A percentile compares a stretch with the other conserved stretches of the same genome.
Conservation (phyloP, 1,139 yeast genomes). For the Petasospora rhodanensis region DNA sequence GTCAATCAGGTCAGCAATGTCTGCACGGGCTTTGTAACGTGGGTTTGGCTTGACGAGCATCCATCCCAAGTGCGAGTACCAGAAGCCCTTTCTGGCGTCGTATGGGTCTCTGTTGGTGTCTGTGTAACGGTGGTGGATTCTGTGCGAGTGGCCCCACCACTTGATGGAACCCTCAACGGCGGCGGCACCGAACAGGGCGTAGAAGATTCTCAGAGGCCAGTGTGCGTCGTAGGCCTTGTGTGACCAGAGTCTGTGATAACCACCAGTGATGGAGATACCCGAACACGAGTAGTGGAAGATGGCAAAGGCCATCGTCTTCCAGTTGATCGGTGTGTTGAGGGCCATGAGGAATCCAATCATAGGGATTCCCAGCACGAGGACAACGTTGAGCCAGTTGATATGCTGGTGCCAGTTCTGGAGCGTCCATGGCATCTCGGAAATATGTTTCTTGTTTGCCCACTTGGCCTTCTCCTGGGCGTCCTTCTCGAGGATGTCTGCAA, state of each 20-base stretch:
- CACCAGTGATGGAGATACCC: slow-evolving; percentile 92
- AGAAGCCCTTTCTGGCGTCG: slow-evolving; percentile 92
- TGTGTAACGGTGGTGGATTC: slow-evolving; percentile 96
- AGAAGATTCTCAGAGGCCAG: slow-evolving; percentile 63
- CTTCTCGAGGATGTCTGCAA: slow-evolving; percentile 46
- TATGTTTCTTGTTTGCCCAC: slow-evolving; percentile 53
- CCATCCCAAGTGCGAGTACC: slow-evolving; percentile 98
- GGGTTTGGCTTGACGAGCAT: slow-evolving; percentile 93
- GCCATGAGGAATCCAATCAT: slow-evolving; percentile 53
- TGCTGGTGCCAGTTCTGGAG: slow-evolving; percentile 76
- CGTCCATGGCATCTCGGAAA: slow-evolving; percentile 94
- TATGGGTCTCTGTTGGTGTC: slow-evolving; percentile 97
- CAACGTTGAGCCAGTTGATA: slow-evolving; percentile 87
- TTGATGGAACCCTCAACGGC: slow-evolving; percentile 95
- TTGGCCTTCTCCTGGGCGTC: slow-evolving; percentile 50
- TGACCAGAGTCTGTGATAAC: slow-evolving; percentile 82
- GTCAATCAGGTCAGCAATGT: slow-evolving; percentile 82
- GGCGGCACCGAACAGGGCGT: slow-evolving; percentile 87
- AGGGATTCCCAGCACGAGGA: slow-evolving; percentile 71
- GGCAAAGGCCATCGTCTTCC: slow-evolving; percentile 58
- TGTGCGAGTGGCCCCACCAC: slow-evolving; percentile 98
- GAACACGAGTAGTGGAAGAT: slow-evolving; percentile 59
- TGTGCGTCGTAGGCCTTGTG: slow-evolving; percentile 83
- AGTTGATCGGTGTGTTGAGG: slow-evolving; percentile 49
- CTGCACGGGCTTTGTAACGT: slow-evolving; percentile 92